Conservation (phyloP, 2,329 filamentous ascomycete species). For the Xylariaceae sp. region DNA sequence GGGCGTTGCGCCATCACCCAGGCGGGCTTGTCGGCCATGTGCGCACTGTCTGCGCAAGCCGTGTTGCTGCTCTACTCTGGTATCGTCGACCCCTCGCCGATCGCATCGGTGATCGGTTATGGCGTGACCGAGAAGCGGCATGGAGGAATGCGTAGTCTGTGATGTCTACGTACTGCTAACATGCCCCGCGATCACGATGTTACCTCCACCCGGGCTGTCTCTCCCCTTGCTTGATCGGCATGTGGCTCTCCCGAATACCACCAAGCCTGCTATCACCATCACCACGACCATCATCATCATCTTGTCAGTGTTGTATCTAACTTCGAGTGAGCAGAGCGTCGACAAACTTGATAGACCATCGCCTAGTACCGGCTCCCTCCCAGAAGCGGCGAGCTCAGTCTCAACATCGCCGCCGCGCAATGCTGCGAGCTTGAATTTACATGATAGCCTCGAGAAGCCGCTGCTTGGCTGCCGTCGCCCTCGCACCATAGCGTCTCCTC, state of each 20-base stretch:
- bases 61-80: not conserved
- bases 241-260: not conserved
- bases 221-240: not conserved
- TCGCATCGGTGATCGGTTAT: not conserved
- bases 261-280: not conserved
- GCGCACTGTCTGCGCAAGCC: not conserved
- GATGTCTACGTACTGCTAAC: not conserved
- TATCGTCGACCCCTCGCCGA: not conserved
- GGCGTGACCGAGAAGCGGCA: not conserved
- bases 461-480: conserved; percentile 47
- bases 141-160: not conserved
- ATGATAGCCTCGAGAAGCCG: conserved; percentile 54
- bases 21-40: not conserved
- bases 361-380: conserved; percentile 39
- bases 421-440: conserved; percentile 50
- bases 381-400: conserved; percentile 8
- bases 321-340: conserved; percentile 25
- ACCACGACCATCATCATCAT: not conserved
- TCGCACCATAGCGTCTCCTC: conserved; percentile 31
- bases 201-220: not conserved
- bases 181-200: not conserved
- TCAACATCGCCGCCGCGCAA: conserved; percentile 36
- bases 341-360: conserved; percentile 29
- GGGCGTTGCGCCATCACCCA: not conserved
- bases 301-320: conserved; percentile 31